A percentile compares a stretch with the other conserved stretches of the same genome.
Conservation (phyloP, 2,329 filamentous ascomycete species). For the Sarocladium oryzae region DNA sequence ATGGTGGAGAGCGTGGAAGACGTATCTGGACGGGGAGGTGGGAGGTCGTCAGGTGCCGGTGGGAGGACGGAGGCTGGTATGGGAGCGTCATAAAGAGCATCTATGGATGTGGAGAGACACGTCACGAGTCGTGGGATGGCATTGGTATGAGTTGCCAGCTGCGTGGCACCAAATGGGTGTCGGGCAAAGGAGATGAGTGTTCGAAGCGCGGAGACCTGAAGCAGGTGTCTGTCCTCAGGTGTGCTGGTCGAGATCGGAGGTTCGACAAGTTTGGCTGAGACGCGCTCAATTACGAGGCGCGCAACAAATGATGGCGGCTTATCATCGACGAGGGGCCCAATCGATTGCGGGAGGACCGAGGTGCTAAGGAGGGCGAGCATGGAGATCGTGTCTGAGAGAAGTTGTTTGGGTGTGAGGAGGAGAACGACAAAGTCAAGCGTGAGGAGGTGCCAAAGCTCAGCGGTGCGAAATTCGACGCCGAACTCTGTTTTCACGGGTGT, state of each 20-base stretch:
- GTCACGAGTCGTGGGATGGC: constrained; percentile 70
- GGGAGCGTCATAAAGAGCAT: constrained; percentile 61
- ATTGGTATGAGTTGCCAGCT: constrained; percentile 61
- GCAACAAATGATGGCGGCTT: constrained; percentile 37
- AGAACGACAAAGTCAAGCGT: constrained; percentile 60
- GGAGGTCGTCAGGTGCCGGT: constrained; percentile 11
- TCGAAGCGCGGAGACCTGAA: constrained; percentile 41
- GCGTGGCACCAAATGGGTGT: constrained; percentile 54
- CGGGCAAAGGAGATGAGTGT: constrained; percentile 55
- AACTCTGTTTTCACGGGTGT: constrained; percentile 24
- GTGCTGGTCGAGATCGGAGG: constrained; percentile 33
- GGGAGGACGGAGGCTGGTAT: constrained; percentile 35
- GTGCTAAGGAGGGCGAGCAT: constrained; percentile 62
- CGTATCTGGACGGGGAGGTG: constrained; percentile 14
- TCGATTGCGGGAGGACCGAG: constrained; percentile 54
- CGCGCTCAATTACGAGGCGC: constrained; percentile 49
- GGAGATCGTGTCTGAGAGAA: constrained; percentile 52
- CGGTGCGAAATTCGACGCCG: constrained; percentile 23
- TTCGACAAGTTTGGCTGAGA: constrained; percentile 57
- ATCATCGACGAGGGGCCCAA: constrained; percentile 52
- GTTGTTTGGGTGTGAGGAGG: constrained; percentile 62
- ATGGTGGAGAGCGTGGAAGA: constrained; percentile 33
- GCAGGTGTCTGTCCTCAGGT: constrained; percentile 31
- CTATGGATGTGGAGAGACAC: constrained; percentile 57
- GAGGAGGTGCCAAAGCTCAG: constrained; percentile 61